phyloP scores from a whole-genome alignment of 805 yeast genomes.

The Teunomyces aglyptinius region DNA sequence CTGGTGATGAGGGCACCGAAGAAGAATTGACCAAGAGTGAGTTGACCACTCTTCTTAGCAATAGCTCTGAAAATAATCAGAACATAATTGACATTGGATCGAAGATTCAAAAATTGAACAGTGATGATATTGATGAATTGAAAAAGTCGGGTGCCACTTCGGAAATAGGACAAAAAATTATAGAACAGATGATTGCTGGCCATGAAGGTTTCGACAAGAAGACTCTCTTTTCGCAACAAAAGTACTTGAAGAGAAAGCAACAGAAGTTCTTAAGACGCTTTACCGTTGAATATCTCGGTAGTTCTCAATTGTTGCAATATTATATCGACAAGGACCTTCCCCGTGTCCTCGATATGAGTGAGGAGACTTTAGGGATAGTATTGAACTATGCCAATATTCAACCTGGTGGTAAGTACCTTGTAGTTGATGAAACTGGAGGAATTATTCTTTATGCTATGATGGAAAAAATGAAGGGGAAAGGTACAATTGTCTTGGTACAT shows the following conservation, averaged over 20 bases:
- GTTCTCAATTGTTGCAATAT: conserved; percentile 68
- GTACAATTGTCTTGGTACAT: conserved; percentile 68
- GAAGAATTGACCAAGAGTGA: conserved; percentile 38
- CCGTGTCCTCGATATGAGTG: conserved; percentile 74
- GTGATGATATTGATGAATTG: conserved; percentile 80
- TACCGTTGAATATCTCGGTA: conserved; percentile 72
- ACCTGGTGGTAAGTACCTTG: conserved; percentile 86
- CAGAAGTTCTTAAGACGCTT: conserved; percentile 86
- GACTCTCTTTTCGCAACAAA: conserved; percentile 86
- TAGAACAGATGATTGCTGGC: conserved; percentile 75
- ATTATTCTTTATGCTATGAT: conserved; percentile 78
- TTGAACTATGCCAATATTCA: conserved; percentile 77
- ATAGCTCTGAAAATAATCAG: conserved; percentile 61
- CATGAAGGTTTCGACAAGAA: conserved; percentile 87
- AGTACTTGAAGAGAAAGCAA: conserved; percentile 87
- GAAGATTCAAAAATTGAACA: conserved; percentile 67
- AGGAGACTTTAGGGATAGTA: conserved; percentile 77
- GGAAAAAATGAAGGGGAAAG: conserved; percentile 86
- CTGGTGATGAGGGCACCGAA: conserved; percentile 15
- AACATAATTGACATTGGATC: conserved; percentile 66
- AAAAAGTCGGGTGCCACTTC: conserved; percentile 67
- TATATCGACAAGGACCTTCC: conserved; percentile 75
- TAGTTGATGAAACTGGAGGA: conserved; percentile 94
- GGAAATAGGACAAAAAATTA: conserved; percentile 70
- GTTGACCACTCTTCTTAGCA: conserved; percentile 35